Evolutionary conservation across 2,329 filamentous ascomycete species (phyloP), one percentile per base, ranked within the genome.

Genomic region (Basipetospora chlamydospora): DNA sequence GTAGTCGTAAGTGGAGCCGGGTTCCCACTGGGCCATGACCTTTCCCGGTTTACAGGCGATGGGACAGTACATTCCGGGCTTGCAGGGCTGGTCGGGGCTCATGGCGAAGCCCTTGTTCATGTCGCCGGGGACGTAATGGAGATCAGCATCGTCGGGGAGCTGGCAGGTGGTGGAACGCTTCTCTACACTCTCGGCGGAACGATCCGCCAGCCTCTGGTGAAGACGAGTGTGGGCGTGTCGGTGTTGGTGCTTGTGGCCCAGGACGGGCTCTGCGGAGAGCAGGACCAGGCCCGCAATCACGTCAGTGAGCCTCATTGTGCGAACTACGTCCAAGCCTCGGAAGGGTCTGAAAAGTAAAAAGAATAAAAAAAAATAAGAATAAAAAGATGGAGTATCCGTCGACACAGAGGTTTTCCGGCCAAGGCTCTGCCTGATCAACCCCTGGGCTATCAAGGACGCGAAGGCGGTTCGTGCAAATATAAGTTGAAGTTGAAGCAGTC

Each of bases 21-120:
- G 75, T 49, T 85, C 73, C 82, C 82, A 87, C 55, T 88, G 82
- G 43, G 75, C 72, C 65, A 80, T 82, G 20, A 87, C 72, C 61
- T 83, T 71, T 41, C 81, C 81, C 0, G 80, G 55, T 41, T 77
- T 78, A 53, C 82, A 87, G 37, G 82, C 81, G 52, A 81, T 77
- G 2, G 82, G 82, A 50, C 82, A 87, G 56, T 79, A 86, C 44
- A 54, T 70, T 40, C 74, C 79, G 4, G 73, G 67, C 40, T 61
- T 63, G 54, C 82, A 87, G 37, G 68, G 53, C 51, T 80, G 70
- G 53, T 87, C 76, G 4, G 81, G 80, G 48, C 77, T 80, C 72
- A 87, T 76, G 28, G 81, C 82, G 76, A 81, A 88, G 42, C 82
- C 82, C 34, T 64, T 77, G 58, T 88, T 88, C 52, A 59, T 51